These are phyloP conservation scores for Boletus sp. DNA, from an alignment of 768 basidiomycete genomes.

Conservation along the genomic window DNA sequence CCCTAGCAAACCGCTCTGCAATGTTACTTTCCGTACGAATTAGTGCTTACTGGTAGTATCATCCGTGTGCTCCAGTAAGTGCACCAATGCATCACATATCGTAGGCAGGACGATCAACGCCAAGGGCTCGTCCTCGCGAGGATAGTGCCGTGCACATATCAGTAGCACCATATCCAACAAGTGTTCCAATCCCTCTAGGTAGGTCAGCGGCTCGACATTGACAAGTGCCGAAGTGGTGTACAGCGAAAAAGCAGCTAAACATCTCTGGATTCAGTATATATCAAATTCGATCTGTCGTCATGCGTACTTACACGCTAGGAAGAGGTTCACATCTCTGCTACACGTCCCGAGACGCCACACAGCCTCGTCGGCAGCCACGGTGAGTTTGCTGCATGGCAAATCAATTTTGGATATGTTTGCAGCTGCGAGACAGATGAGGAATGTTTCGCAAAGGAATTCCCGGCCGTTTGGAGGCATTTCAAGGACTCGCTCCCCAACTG, in stretches of 20 bases:
- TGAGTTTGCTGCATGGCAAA: slow-evolving; percentile 3
- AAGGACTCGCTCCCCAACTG: slow-evolving; percentile 15
- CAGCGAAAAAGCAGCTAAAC: slow-evolving; percentile 46
- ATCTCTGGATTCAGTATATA: not conserved
- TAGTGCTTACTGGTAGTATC: slow-evolving; percentile 27
- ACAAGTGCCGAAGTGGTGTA: slow-evolving; percentile 36
- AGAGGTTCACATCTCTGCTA: slow-evolving; percentile 31
- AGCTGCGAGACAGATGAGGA: slow-evolving; percentile 38
- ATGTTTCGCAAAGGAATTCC: slow-evolving; percentile 32
- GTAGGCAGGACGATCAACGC: slow-evolving; percentile 48
- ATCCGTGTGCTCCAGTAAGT: slow-evolving; percentile 33
- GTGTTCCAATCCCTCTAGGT: slow-evolving; percentile 45
- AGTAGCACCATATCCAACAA: slow-evolving; percentile 49
- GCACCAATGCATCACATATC: slow-evolving; percentile 49
- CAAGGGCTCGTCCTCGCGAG: slow-evolving; percentile 49
- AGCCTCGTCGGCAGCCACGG: slow-evolving; percentile 26
- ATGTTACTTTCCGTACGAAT: not conserved
- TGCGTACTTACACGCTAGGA: slow-evolving; percentile 40
- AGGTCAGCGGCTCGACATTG: slow-evolving; percentile 36
- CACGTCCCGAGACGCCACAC: slow-evolving; percentile 39
- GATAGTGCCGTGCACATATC: slow-evolving; percentile 44
- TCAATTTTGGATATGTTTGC: slow-evolving; percentile 13
- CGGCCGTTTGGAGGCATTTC: slow-evolving; percentile 2
- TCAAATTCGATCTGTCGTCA: not conserved
- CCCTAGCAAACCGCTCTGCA: slow-evolving; percentile 7